Conservation (phyloP, 768 basidiomycete genomes). For the Panaeolus cyanescens region DNA sequence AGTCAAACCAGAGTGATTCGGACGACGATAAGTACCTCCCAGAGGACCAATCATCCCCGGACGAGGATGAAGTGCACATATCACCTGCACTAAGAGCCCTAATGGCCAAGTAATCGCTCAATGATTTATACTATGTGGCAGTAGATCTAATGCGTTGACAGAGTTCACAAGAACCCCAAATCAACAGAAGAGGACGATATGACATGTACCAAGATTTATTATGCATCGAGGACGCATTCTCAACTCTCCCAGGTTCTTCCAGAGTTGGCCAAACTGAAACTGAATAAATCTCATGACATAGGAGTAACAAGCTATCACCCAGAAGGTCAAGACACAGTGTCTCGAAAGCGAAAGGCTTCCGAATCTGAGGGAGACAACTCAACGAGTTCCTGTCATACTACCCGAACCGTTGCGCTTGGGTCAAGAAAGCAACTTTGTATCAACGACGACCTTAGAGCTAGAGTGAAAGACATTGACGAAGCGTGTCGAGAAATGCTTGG, state of each 20-base stretch:
- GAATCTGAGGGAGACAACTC: conserved; percentile 26
- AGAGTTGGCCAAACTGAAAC: conserved; percentile 75
- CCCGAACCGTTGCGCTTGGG: conserved; percentile 81
- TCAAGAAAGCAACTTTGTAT: conserved; percentile 93
- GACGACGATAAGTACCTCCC: conserved; percentile 79
- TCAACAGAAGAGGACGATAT: conserved; percentile 43
- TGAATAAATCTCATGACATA: conserved; percentile 28
- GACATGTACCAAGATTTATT: conserved; percentile 83
- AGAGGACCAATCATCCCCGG: conserved; percentile 41
- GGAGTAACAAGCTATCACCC: conserved; percentile 28
- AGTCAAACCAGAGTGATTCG: conserved; percentile 27
- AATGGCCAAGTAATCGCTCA: conserved; percentile 67
- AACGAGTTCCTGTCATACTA: conserved; percentile 22
- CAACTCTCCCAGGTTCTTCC: conserved; percentile 90
- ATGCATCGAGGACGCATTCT: conserved; percentile 94
- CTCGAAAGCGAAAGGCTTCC: conserved; percentile 22
- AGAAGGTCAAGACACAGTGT: conserved; percentile 10
- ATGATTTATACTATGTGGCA: neutral
- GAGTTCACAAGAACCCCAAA: conserved; percentile 19
- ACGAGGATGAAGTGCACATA: conserved; percentile 53
- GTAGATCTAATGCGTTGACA: conserved; percentile 32
- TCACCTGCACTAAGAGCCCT: conserved; percentile 78
- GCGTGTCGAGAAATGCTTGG: conserved; percentile 80
- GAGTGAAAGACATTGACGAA: conserved; percentile 78
- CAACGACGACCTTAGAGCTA: conserved; percentile 72